Evolutionary conservation across 768 basidiomycete species (phyloP).

Genomic region (Lactarius pseudohatsudake): DNA sequence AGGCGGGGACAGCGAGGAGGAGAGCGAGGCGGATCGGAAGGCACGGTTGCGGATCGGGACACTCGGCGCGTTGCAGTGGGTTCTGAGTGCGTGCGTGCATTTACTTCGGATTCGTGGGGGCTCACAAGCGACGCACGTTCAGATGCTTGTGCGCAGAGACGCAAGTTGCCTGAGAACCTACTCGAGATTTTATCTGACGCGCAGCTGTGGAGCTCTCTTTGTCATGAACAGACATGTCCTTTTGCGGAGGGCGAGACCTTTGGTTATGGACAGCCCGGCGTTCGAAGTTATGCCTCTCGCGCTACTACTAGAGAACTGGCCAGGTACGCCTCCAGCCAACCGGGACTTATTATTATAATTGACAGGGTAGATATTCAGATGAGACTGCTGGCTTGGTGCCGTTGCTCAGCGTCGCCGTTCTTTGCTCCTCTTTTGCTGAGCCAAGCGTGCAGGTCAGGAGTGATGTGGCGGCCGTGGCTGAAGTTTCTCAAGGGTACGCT

Average conservation of each 20-base stretch:
- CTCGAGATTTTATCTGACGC: constrained; percentile 48
- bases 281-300: constrained; percentile 66
- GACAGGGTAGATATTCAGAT: constrained; percentile 25
- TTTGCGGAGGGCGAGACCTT: constrained; percentile 49
- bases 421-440: constrained; percentile 74
- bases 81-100: constrained; percentile 50
- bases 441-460: constrained; percentile 62
- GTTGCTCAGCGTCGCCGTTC: constrained; percentile 53
- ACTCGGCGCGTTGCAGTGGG: constrained; percentile 62
- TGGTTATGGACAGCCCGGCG: constrained; percentile 66
- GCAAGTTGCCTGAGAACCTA: constrained; percentile 34
- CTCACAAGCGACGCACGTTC: not conserved
- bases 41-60: constrained; percentile 70
- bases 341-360: not conserved
- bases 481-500: constrained; percentile 67
- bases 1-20: constrained; percentile 57
- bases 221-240: constrained; percentile 43
- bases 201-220: constrained; percentile 59
- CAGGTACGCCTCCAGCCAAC: constrained; percentile 39
- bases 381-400: constrained; percentile 39
- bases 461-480: constrained; percentile 71
- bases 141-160: constrained; percentile 24
- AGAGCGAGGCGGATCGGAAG: constrained; percentile 64
- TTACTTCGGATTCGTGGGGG: not conserved
- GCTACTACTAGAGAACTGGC: constrained; percentile 43